Conservation (phyloP, 1,139 yeast species). For the Tardiomyces digboiensis region DNA sequence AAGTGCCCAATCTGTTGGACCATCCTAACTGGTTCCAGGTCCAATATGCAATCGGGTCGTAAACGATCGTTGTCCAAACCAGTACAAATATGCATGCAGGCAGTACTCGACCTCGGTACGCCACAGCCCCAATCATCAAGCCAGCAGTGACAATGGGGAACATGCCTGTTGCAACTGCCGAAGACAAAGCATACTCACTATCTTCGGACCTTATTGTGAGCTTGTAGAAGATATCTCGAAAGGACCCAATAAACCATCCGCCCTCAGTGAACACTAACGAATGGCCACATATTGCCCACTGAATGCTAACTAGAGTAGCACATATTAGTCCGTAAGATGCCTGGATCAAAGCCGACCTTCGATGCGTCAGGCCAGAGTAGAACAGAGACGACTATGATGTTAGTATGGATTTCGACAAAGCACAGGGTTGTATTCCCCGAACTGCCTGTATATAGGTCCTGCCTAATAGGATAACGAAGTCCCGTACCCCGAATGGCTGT, state of each 20-base stretch:
- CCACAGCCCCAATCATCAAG: conserved; percentile 47
- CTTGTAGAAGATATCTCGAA: conserved; percentile 34
- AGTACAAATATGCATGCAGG: conserved; percentile 47
- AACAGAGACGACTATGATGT: conserved; percentile 26
- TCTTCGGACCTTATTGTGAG: conserved; percentile 30
- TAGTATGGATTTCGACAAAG: too few species aligned
- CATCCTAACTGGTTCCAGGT: conserved; percentile 55
- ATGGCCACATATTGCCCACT: conserved; percentile 46
- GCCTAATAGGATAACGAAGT: not conserved
- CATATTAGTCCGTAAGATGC: conserved; percentile 40
- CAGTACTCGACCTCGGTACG: conserved; percentile 46
- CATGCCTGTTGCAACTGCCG: conserved; percentile 41
- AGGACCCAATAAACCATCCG: conserved; percentile 39
- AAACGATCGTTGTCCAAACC: conserved; percentile 47
- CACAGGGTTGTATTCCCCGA: too few species aligned
- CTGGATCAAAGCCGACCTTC: conserved; percentile 48
- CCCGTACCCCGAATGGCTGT: not conserved
- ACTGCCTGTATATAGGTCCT: not conserved
- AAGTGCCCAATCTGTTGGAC: conserved; percentile 39
- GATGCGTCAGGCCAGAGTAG: conserved; percentile 50
- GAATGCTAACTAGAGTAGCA: conserved; percentile 35
- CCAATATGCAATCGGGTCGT: conserved; percentile 59
- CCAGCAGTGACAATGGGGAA: conserved; percentile 45
- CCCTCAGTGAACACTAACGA: conserved; percentile 36
- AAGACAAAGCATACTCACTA: conserved; percentile 33